A percentile compares a stretch with the other conserved stretches of the same genome.
Conservation (phyloP, 2,329 filamentous ascomycete species). For the Lasiodiplodia sp. region DNA sequence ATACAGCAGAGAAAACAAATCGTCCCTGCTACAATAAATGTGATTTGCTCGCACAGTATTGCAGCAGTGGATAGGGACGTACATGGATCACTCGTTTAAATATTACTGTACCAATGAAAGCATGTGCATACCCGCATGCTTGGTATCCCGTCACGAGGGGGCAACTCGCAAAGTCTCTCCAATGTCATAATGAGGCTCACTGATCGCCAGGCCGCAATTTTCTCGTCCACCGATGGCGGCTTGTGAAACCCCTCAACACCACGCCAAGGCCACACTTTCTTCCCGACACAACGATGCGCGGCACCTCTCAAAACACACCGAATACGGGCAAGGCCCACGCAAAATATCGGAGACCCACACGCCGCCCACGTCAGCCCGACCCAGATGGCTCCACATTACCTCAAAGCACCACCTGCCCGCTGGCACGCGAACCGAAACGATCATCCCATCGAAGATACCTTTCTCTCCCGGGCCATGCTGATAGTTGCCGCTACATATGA, state of each 20-base stretch:
- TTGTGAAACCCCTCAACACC: slow-evolving; percentile 9
- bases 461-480: neutral
- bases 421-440: neutral
- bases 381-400: slow-evolving; percentile 3
- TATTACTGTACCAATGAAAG: neutral
- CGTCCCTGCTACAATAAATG: neutral
- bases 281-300: neutral
- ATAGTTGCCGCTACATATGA: neutral
- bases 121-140: neutral
- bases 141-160: neutral
- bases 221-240: no score
- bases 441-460: neutral
- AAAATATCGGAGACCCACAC: neutral
- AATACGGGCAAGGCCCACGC: neutral
- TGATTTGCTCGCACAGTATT: neutral
- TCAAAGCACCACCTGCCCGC: neutral
- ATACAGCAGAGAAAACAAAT: neutral
- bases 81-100: neutral
- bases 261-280: slow-evolving; percentile 6
- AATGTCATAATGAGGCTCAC: neutral
- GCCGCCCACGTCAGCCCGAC: slow-evolving; percentile 7
- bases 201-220: neutral
- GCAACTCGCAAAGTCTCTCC: no score
- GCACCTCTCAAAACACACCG: slow-evolving; percentile 1
- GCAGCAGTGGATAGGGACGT: neutral